These are phyloP conservation scores for Colletotrichum gloeosporioides DNA, from an alignment of 2,329 filamentous ascomycete genomes.

Conservation along the genomic window DNA sequence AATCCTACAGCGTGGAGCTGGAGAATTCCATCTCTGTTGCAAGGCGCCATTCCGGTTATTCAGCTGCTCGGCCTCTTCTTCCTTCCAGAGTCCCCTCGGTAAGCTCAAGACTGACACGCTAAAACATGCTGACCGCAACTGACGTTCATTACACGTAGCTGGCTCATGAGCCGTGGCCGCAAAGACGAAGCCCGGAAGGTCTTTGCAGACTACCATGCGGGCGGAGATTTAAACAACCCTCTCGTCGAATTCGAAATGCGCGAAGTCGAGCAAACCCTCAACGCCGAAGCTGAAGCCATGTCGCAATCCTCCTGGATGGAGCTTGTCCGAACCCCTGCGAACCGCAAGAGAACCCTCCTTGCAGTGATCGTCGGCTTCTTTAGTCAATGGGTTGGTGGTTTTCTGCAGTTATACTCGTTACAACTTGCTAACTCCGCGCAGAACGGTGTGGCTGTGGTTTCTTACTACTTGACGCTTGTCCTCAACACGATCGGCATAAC, in stretches of 20 bases:
- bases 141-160: constrained; percentile 38
- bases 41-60: constrained; percentile 45
- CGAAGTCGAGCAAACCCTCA: constrained; percentile 43
- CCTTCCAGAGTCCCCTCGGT: constrained; percentile 61
- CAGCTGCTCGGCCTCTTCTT: constrained; percentile 5
- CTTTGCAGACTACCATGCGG: constrained; percentile 57
- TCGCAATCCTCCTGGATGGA: constrained; percentile 30
- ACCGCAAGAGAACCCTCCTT: constrained; percentile 30
- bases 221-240: constrained; percentile 47
- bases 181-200: constrained; percentile 56
- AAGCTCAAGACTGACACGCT: rapidly evolving
- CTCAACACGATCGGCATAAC: constrained; percentile 36
- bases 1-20: constrained; percentile 37
- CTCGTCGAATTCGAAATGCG: constrained; percentile 42
- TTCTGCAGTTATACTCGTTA: background rate
- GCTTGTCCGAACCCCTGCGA: constrained; percentile 32
- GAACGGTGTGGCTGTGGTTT: constrained; percentile 38
- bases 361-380: constrained; percentile 30
- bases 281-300: constrained; percentile 58
- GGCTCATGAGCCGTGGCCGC: constrained; percentile 62
- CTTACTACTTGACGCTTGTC: constrained; percentile 41
- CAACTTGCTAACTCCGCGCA: background rate
- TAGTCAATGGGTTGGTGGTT: constrained; percentile 24
- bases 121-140: background rate
- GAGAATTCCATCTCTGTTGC: constrained; percentile 29